Percentiles rank a stretch among this genome's conserved stretches.
These are phyloP conservation scores for Diaporthe citrichinensis DNA, from an alignment of 2,329 filamentous ascomycete genomes.

Conservation along the genomic window DNA sequence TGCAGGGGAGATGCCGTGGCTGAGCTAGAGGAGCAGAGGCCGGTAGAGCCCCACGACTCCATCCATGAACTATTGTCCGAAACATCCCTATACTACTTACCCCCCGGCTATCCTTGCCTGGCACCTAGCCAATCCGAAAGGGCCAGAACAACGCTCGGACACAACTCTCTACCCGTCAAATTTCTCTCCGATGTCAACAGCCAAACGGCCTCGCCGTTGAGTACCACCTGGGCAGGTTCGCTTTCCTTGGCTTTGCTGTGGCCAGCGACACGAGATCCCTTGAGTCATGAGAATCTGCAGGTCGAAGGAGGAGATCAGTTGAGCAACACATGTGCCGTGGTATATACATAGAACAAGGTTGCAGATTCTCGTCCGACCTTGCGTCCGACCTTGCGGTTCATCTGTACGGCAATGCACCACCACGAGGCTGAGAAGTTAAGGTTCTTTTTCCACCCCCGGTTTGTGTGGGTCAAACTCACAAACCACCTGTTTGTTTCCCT, in stretches of 20 bases:
- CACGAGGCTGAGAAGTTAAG: conserved; percentile 18
- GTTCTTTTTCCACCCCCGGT: background rate
- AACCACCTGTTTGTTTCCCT: background rate
- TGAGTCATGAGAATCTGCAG: conserved; percentile 19
- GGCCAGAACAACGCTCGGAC: conserved; percentile 2
- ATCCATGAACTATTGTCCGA: conserved; percentile 1
- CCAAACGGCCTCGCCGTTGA: conserved; percentile 23
- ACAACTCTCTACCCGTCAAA: background rate
- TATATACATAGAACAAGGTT: conserved; percentile 29
- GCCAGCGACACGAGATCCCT: background rate
- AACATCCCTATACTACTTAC: background rate
- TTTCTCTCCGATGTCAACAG: conserved; percentile 8
- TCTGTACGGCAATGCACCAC: conserved; percentile 26
- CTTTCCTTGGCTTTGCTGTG: background rate
- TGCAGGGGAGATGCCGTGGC: conserved; percentile 24
- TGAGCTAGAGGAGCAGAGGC: conserved; percentile 1
- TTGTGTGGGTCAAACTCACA: conserved; percentile 4
- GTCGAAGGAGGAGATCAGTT: background rate
- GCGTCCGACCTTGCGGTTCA: conserved; percentile 25
- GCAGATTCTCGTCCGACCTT: background rate
- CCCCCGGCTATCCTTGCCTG: background rate
- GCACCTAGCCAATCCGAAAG: background rate
- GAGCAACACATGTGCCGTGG: conserved; percentile 2
- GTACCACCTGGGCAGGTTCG: background rate
- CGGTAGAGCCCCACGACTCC: background rate